These are phyloP conservation scores for Mycena maculata DNA, from an alignment of 768 basidiomycete genomes.

Conservation along the genomic window DNA sequence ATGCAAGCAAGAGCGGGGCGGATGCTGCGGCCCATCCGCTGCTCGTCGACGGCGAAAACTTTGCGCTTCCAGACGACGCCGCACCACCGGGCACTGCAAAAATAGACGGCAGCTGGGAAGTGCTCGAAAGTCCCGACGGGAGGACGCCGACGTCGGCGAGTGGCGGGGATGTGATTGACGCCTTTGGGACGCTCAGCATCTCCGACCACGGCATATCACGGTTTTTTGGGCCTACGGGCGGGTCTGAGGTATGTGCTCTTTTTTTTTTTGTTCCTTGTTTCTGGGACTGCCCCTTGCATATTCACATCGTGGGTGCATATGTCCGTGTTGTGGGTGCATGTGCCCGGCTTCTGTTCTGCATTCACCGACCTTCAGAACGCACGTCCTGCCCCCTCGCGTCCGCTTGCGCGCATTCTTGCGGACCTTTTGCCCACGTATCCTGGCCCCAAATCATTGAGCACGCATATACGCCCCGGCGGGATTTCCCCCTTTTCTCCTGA, in stretches of 20 bases:
- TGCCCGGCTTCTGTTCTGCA: no score
- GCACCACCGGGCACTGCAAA: neutral
- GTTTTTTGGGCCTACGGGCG: constrained; percentile 76
- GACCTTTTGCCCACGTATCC: no score
- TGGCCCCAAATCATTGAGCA: no score
- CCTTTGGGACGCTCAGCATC: constrained; percentile 71
- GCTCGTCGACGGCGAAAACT: constrained; percentile 43
- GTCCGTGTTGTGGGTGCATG: constrained; percentile 37
- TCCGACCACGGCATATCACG: constrained; percentile 69
- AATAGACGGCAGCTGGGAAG: constrained; percentile 13
- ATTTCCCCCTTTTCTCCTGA: no score
- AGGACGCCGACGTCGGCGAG: constrained; percentile 26
- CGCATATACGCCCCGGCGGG: no score
- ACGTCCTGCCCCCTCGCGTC: no score
- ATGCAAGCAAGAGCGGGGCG: constrained; percentile 48
- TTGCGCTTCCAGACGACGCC: constrained; percentile 11
- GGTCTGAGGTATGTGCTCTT: constrained; percentile 65
- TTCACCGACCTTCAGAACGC: no score
- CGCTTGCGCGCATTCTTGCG: no score
- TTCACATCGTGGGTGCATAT: constrained; percentile 37
- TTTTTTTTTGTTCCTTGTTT: constrained; percentile 9
- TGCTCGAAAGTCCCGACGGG: constrained; percentile 17
- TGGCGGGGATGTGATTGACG: constrained; percentile 59
- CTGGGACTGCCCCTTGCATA: neutral
- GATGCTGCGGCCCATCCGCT: constrained; percentile 59